Percentiles rank a stretch among this genome's conserved stretches.
phyloP scores from a whole-genome alignment of 2,329 filamentous ascomycete species.

The Hypoxylon sp. region DNA sequence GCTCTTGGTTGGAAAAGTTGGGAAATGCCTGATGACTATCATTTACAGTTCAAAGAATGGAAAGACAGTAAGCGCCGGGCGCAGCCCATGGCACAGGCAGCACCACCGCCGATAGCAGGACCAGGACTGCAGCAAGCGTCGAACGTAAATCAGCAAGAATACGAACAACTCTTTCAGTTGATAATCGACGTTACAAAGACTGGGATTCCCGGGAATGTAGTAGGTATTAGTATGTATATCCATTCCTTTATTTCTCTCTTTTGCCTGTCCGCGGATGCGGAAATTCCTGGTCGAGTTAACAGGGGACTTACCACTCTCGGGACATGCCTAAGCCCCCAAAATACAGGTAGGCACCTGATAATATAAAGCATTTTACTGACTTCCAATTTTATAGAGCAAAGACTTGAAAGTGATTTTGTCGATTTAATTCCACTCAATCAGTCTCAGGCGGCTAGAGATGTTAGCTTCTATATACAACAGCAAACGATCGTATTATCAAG shows the following conservation, averaged over 20 bases:
- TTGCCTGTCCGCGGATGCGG: neutral
- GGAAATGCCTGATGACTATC: constrained; percentile 19
- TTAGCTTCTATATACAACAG: neutral
- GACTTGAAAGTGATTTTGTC: neutral
- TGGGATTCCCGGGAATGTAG: neutral
- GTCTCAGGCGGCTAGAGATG: constrained; percentile 17
- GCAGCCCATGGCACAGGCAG: neutral
- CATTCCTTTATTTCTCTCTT: neutral
- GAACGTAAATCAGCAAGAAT: neutral
- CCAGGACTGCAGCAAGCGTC: no score
- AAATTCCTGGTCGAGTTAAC: neutral
- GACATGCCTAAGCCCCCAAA: neutral
- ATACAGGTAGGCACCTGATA: neutral
- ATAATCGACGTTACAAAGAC: neutral
- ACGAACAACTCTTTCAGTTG: neutral
- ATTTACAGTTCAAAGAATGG: constrained; percentile 7
- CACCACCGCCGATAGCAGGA: neutral
- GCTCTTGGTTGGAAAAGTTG: neutral
- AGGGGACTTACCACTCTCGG: neutral
- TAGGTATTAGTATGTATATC: neutral
- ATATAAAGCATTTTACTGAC: neutral
- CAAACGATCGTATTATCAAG: neutral
- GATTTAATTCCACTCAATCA: neutral
- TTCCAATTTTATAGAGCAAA: neutral
- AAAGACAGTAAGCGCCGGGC: neutral